Evolutionary conservation across 1,284 basidiomycete genomes (phyloP).

Genomic region (Cronartium quercuum): DNA sequence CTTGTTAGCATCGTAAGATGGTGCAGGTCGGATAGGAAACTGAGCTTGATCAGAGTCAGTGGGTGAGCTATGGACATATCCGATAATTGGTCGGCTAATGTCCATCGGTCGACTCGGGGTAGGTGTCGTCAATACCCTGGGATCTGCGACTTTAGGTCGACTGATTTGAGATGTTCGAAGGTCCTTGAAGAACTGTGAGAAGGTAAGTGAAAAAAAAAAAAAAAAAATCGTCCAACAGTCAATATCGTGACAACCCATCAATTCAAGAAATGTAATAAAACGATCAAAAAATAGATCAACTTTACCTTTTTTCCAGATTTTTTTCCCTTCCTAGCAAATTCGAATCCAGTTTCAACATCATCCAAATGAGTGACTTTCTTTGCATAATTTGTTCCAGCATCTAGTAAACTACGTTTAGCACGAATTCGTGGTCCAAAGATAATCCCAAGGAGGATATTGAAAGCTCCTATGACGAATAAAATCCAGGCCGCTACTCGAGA

Average conservation of each 20-base stretch:
- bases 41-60: not conserved
- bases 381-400: constrained; percentile 30
- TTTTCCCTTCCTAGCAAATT: constrained; percentile 11
- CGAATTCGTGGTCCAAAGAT: constrained; percentile 37
- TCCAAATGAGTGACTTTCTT: constrained; percentile 32
- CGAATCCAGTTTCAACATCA: constrained; percentile 32
- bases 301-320: constrained; percentile 26
- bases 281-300: not conserved
- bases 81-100: constrained; percentile 29
- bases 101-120: constrained; percentile 22
- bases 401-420: constrained; percentile 32
- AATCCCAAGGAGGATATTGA: constrained; percentile 24
- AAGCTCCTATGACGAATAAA: constrained; percentile 22
- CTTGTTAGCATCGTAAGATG: not conserved
- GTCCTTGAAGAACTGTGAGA: constrained; percentile 14
- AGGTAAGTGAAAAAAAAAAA: not conserved
- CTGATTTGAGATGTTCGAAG: constrained; percentile 22
- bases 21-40: not conserved
- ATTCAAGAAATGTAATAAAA: not conserved
- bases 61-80: constrained; percentile 23
- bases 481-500: constrained; percentile 9
- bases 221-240: not conserved
- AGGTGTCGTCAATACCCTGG: not conserved
- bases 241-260: not conserved
- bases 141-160: constrained; percentile 2